Base-by-base conservation (phyloP, 169 alveolate genomes). In the Besnoitia besnoiti region DNA sequence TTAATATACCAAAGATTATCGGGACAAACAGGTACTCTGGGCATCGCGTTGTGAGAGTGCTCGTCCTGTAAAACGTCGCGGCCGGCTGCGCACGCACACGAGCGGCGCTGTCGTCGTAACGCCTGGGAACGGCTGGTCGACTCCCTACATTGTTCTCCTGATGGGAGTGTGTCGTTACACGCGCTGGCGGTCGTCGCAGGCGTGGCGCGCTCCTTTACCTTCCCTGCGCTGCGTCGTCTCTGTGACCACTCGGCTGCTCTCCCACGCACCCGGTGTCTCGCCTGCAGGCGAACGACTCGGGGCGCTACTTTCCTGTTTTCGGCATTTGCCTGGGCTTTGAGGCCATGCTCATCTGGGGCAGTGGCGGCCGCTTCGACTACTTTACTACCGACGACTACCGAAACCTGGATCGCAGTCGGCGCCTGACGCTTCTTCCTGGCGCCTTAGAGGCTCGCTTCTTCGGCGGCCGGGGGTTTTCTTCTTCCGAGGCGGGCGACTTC, bases 271-370 rank as follows among this genome's bases (percentile, higher is more conserved):
- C 3, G 24, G 50, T 39, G 35, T 50, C 24, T 42, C 62, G 2
- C 19, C 21, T 77, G 42, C 46, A 73, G 92, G 46, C 92, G 33
- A 89, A 89, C 80, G 88, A 47, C 44, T 19, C 88, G 27, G 85
- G 88, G 24, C 80, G 62, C 40, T 73, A 62, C 49, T 89, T 73
- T 73, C 88, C 88, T 24, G 55, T 49, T 24, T 0, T 89, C 16
- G 92, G 62, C 35, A 89, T 89, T 21, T 73, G 87, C 92, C 55
- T 89, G 55, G 92, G 77, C 12, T 73, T 46, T 50, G 92, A 89
- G 77, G 85, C 85, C 79, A 40, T 89, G 92, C 44, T 89, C 50
- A 75, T 40, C n/a, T 77, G 79, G 47, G 92, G 39, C 24, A 49
- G 92, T 51, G 91, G 61, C n/a, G 80, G 67, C 50, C 10, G 55